Base-by-base conservation (phyloP, 768 basidiomycete genomes). In the Amanita phalloides region DNA sequence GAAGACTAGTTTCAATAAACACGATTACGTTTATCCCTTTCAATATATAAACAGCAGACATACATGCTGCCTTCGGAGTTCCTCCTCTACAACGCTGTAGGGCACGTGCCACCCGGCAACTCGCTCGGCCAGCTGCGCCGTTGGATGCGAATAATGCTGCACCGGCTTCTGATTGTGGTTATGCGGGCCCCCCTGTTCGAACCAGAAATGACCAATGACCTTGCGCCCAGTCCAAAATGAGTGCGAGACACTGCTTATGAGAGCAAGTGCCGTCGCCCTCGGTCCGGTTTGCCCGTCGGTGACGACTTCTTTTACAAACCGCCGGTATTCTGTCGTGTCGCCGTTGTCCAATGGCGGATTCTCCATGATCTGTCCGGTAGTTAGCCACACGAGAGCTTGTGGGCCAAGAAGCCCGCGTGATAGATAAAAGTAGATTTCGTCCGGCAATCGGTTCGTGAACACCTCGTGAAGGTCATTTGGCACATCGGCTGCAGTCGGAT, bases 341-440 rank as follows among this genome's bases (percentile, higher is more conserved):
- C 94, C 94, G 61, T 93, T 94, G 63, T 94, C 91, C 46, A 98
- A 73, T 33, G 96, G 95, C 3, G 87, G 83, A 51, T 82, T 82
- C 62, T 97, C 90, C 45, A 86, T 71, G 54, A 95, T 79, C 64
- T 84, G 82, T 13, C 92, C 92, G 23, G 77, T 82, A 13, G 90
- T 92, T 53, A 99, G 79, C 89, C 95, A 96, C n/a, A 93, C 86
- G 21, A 98, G 77, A 8, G 91, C 83, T 59, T 91, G 89, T 0
- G 95, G 90, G 7, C 84, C 82, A 48, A 97, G 64, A 11, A 98
- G 77, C 4, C 96, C 95, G 14, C 92, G 84, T 36, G 92, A 96
- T 57, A 98, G 78, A 65, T 97, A 96, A 67, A 85, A 97, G 71
- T 94, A 98, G 53, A 97, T 77, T 64, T 98, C 93, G 65, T 98